Percentiles rank a stretch among this genome's conserved stretches.
phyloP scores from a whole-genome alignment of 768 basidiomycete species.

The Panaeolus papilionaceus region DNA sequence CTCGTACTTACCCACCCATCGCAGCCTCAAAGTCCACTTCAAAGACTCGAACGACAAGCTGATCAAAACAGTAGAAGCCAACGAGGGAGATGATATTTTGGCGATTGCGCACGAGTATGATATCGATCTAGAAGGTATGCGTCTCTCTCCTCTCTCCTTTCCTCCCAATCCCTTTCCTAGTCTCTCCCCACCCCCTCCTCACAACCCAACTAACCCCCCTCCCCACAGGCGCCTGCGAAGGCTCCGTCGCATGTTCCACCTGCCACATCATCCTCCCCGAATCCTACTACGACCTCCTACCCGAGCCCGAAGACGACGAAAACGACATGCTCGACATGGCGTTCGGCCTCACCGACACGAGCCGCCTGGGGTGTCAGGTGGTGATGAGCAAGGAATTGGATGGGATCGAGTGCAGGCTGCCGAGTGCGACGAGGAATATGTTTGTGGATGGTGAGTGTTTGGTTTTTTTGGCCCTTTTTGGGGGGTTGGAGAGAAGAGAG shows the following conservation, averaged over 20 bases:
- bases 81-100: constrained; percentile 93
- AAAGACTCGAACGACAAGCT: constrained; percentile 83
- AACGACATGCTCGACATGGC: constrained; percentile 99
- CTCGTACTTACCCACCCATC: neutral
- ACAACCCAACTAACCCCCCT: constrained; percentile 7
- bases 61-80: constrained; percentile 90
- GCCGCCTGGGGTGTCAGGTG: constrained; percentile 80
- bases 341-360: constrained; percentile 95
- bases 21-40: constrained; percentile 89
- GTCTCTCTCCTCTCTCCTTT: constrained; percentile 38
- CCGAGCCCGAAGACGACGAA: constrained; percentile 97
- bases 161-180: too few relatives aligned
- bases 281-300: constrained; percentile 84
- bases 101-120: constrained; percentile 95
- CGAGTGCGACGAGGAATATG: constrained; percentile 95
- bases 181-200: neutral
- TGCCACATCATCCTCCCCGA: constrained; percentile 91
- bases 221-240: constrained; percentile 89
- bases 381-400: constrained; percentile 81
- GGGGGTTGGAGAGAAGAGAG: too few relatives aligned
- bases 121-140: constrained; percentile 89
- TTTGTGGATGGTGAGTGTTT: constrained; percentile 83
- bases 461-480: too few relatives aligned
- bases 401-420: constrained; percentile 84
- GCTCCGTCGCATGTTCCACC: constrained; percentile 95